These are phyloP conservation scores for Gossypium arboreum DNA, from an alignment of 345 rosid species.

Conservation along the genomic window DNA sequence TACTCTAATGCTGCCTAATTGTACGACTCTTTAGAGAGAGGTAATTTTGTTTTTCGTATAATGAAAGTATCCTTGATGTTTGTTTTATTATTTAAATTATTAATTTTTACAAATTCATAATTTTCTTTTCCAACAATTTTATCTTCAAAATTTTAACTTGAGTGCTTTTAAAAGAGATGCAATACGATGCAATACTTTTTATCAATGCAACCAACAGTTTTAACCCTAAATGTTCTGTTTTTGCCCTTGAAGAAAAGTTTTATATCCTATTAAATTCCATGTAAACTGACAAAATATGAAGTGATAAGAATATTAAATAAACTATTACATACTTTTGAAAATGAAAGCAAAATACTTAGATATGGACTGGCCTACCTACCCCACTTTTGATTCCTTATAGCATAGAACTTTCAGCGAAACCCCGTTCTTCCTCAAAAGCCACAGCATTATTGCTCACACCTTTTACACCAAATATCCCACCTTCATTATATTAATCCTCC, in stretches of 20 bases:
- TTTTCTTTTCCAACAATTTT: no score
- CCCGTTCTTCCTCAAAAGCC: slow-evolving; percentile 6
- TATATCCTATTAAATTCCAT: neutral
- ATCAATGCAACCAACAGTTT: no score
- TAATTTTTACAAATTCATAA: no score
- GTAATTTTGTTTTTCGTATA: no score
- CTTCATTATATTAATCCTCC: neutral
- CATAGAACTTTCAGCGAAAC: neutral
- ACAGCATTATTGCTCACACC: neutral
- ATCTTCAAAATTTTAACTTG: no score
- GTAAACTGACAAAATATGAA: slow-evolving; percentile 8
- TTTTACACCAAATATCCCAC: slow-evolving; percentile 10
- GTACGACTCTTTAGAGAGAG: no score
- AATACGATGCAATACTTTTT: no score
- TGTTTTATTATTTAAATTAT: no score
- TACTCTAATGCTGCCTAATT: neutral
- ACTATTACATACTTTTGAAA: slow-evolving; percentile 9
- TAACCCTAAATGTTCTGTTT: neutral
- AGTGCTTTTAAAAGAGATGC: no score
- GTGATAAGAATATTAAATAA: slow-evolving; percentile 6
- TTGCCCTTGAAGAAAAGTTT: neutral
- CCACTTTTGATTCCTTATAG: slow-evolving; percentile 14
- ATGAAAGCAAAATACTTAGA: slow-evolving; percentile 10
- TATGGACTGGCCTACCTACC: slow-evolving; percentile 12
- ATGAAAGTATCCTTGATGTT: no score